These are phyloP conservation scores for Penicillium herquei DNA, from an alignment of 495 filamentous ascomycete species.

Conservation along the genomic window DNA sequence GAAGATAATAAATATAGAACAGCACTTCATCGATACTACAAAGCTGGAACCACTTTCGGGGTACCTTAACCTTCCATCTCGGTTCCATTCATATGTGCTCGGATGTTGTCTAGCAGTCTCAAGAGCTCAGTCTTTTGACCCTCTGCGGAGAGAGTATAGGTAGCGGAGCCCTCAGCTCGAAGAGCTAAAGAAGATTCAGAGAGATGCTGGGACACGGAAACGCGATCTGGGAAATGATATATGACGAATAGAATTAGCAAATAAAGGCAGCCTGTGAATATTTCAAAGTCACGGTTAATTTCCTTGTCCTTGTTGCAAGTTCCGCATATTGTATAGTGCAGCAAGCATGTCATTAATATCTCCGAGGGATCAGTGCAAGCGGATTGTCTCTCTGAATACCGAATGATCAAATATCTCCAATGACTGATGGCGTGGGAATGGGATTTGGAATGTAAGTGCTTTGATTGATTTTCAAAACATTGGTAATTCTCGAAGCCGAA, in stretches of 20 bases:
- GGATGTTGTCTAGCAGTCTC: constrained; percentile 50
- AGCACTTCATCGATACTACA: constrained; percentile 91
- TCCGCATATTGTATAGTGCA: constrained; percentile 84
- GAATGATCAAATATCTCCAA: constrained; percentile 87
- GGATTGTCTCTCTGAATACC: constrained; percentile 93
- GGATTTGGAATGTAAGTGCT: not conserved
- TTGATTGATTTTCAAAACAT: too few species aligned
- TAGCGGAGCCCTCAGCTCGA: constrained; percentile 77
- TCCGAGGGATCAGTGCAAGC: constrained; percentile 72
- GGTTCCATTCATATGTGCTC: constrained; percentile 73
- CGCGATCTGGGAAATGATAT: constrained; percentile 74
- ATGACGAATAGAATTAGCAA: not conserved
- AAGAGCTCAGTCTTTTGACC: constrained; percentile 63
- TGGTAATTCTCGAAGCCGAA: too few species aligned
- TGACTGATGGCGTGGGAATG: constrained; percentile 63
- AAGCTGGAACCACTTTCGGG: constrained; percentile 80
- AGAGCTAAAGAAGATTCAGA: constrained; percentile 85
- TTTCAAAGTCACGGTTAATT: not conserved
- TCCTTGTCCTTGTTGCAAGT: constrained; percentile 71
- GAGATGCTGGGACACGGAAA: constrained; percentile 75
- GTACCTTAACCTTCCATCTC: too few species aligned
- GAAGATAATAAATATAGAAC: constrained; percentile 49
- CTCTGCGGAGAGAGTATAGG: constrained; percentile 76
- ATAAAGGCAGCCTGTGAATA: not conserved
- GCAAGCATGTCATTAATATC: constrained; percentile 69